These are phyloP conservation scores for Phytophthora fragariaefolia DNA, from an alignment of 352 stramenopile genomes.

Conservation along the genomic window DNA sequence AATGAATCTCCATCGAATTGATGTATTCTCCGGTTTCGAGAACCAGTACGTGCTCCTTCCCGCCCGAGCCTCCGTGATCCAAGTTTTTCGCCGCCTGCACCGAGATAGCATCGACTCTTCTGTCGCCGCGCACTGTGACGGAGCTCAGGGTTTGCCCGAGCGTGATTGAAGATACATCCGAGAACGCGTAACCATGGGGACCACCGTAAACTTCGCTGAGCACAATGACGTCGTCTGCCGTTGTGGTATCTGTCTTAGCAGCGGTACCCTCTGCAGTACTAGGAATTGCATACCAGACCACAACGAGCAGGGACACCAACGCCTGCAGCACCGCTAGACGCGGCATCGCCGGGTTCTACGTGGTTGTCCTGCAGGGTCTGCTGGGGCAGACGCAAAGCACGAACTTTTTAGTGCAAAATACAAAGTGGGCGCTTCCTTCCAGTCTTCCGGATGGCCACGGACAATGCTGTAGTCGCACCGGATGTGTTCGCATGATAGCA, in stretches of 20 bases:
- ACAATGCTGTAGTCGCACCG: slow-evolving; percentile 2
- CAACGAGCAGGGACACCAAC: slow-evolving; percentile 2
- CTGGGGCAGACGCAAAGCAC: background rate
- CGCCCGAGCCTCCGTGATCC: slow-evolving; percentile 24
- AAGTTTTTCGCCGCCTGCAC: slow-evolving; percentile 15
- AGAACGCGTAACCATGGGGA: slow-evolving; percentile 23
- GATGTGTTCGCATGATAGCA: slow-evolving; percentile 3
- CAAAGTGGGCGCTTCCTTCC: background rate
- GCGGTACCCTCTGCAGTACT: background rate
- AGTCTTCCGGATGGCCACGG: background rate
- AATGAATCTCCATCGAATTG: slow-evolving; percentile 35
- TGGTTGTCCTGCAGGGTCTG: background rate
- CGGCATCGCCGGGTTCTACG: slow-evolving; percentile 15
- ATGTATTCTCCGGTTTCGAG: slow-evolving; percentile 28
- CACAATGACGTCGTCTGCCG: slow-evolving; percentile 19
- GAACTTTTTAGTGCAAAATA: background rate
- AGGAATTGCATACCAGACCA: background rate
- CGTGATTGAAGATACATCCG: slow-evolving; percentile 23
- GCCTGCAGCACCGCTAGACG: slow-evolving; percentile 2
- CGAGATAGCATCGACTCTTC: slow-evolving; percentile 20
- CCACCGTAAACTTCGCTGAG: slow-evolving; percentile 28
- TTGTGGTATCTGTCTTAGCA: background rate
- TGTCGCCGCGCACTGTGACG: slow-evolving; percentile 21
- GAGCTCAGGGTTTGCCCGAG: slow-evolving; percentile 28
- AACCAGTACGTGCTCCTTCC: slow-evolving; percentile 8